These are phyloP conservation scores for Pyrus communis DNA, from an alignment of 306 rosid genomes.

Conservation along the genomic window DNA sequence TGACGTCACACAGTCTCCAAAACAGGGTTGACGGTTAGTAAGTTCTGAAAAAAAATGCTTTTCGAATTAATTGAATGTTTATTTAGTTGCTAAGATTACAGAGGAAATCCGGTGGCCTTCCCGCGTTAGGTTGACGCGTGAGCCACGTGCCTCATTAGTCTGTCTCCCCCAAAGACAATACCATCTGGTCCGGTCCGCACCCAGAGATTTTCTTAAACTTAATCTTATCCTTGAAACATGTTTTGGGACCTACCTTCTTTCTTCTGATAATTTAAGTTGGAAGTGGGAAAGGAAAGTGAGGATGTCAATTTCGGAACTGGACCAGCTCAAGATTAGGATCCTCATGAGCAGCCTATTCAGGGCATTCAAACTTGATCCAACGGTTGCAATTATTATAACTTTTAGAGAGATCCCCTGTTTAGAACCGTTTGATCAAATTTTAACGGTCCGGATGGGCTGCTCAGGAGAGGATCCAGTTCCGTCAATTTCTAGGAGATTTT, in stretches of 20 bases:
- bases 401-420: too few relatives aligned
- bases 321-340: too few relatives aligned
- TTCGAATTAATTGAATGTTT: not conserved
- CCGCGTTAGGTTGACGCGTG: conserved; percentile 26
- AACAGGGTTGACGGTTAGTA: conserved; percentile 57
- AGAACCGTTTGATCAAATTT: too few relatives aligned
- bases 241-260: not conserved
- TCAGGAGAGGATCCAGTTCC: too few relatives aligned
- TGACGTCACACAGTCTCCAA: conserved; percentile 20
- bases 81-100: too few relatives aligned
- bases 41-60: not conserved
- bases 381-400: too few relatives aligned
- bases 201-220: not conserved
- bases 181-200: not conserved
- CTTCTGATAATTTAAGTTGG: too few relatives aligned
- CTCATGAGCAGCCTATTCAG: too few relatives aligned
- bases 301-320: not conserved
- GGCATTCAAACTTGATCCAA: rapidly evolving
- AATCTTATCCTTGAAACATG: not conserved
- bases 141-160: not conserved
- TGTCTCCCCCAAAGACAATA: not conserved
- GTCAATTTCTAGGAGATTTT: not conserved
- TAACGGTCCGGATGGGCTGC: too few relatives aligned
- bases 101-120: not conserved
- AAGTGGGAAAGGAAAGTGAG: not conserved